A percentile compares a stretch with the other conserved stretches of the same genome.
phyloP scores from a whole-genome alignment of 2,329 filamentous ascomycete species.

The Alternaria sp. region DNA sequence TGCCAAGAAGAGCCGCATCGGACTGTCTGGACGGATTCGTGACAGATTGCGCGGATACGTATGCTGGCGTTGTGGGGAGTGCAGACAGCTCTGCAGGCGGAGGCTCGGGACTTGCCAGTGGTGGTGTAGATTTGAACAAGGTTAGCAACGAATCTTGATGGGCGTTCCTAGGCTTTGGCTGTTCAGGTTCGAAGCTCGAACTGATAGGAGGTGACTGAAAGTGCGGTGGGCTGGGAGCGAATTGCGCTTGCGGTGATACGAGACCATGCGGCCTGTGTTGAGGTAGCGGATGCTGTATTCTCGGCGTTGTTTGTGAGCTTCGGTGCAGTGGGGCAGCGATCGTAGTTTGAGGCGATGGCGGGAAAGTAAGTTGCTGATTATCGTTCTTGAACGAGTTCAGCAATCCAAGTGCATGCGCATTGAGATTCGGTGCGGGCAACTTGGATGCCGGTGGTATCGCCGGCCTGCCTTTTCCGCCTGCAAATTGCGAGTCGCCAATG shows the following conservation, averaged over 20 bases:
- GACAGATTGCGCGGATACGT: slow-evolving; percentile 33
- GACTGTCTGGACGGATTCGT: slow-evolving; percentile 25
- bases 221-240: slow-evolving; percentile 40
- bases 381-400: slow-evolving; percentile 65
- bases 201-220: slow-evolving; percentile 42
- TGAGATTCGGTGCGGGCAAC: slow-evolving; percentile 66
- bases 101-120: slow-evolving; percentile 40
- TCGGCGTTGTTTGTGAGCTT: slow-evolving; percentile 35
- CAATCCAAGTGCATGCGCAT: slow-evolving; percentile 64
- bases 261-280: slow-evolving; percentile 36
- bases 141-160: slow-evolving; percentile 58
- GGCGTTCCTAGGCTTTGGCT: slow-evolving; percentile 50
- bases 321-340: slow-evolving; percentile 26
- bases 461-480: slow-evolving; percentile 52
- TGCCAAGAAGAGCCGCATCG: slow-evolving; percentile 33
- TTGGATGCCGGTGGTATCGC: slow-evolving; percentile 64
- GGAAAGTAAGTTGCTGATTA: slow-evolving; percentile 32
- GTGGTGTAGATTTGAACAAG: slow-evolving; percentile 53
- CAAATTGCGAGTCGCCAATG: slow-evolving; percentile 40
- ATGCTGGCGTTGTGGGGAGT: slow-evolving; percentile 52
- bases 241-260: slow-evolving; percentile 35
- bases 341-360: slow-evolving; percentile 18
- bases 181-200: slow-evolving; percentile 37
- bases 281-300: slow-evolving; percentile 33
- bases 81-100: slow-evolving; percentile 59